Evolutionary conservation across 2,329 filamentous ascomycete species (phyloP), one percentile per base, ranked within the genome.

Genomic region (Pseudonectria buxi): DNA sequence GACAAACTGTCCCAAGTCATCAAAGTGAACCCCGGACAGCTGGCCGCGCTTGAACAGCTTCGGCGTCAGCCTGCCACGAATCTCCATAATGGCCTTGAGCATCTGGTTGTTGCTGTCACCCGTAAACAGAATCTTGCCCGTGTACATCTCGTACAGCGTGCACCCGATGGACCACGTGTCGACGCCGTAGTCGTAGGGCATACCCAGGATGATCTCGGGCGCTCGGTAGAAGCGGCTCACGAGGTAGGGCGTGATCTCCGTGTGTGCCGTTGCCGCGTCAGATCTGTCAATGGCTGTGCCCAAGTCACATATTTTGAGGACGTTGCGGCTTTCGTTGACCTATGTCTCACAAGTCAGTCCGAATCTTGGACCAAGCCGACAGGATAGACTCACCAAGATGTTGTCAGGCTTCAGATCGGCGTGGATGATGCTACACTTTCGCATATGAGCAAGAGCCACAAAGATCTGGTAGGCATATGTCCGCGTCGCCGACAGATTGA

Each of bases 161-260:
- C 92, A 98, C 26, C 92, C 94, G 47, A 96, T 87, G 7, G 90
- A 94, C 92, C 92, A 98, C 71, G 95, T 86, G 60, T 98, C 92
- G 46, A 96, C 86, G 7, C 84, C 83, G 57, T 90, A 94, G 57
- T 95, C 88, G 59, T 94, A 95, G 9, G 85, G 83, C 68, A 95
- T 89, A n/a, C 92, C 92, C 4, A 98, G 74, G 43, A 98, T 95
- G 56, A 98, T 87, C 65, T 98, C 92, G 3, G 94, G 92, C 4
- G 92, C 92, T 42, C 92, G 83, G 60, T 98, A 98, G 64, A 96
- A 98, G 37, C 94, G 83, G 66, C 88, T 95, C 55, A 96, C 88
- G 2, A 98, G 80, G 56, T 96, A 96, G 10, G 88, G 88, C 1
- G 88, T 95, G 43, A 94, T 84, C 54, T 95, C 87, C 45, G 85